Percentiles rank a stretch among this genome's conserved stretches.
Evolutionary conservation across 2,329 filamentous ascomycete genomes (phyloP).

Genomic region (Phoma sp.): DNA sequence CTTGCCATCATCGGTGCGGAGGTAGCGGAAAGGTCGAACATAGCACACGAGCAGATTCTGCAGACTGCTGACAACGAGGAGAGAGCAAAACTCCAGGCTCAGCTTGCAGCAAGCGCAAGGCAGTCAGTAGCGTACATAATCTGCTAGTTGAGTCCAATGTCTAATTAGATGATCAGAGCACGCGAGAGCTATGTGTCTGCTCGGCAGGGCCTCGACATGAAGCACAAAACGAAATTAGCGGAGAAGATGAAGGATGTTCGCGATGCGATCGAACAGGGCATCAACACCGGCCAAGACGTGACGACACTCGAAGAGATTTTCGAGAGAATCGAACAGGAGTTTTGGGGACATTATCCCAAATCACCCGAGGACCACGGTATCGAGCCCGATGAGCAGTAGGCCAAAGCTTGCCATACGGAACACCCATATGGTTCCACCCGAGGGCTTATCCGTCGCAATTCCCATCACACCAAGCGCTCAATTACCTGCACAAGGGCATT

Average conservation of each 20-base stretch:
- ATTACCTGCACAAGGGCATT: no score
- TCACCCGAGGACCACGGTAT: not conserved
- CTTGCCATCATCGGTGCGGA: not conserved
- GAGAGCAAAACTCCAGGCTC: conserved; percentile 2
- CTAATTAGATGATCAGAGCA: not conserved
- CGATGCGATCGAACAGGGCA: conserved; percentile 8
- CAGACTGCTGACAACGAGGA: not conserved
- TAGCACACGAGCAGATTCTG: conserved; percentile 1
- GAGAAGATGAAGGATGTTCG: conserved; percentile 8
- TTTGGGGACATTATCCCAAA: conserved; percentile 1
- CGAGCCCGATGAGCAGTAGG: conserved; percentile 2
- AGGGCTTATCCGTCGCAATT: no score
- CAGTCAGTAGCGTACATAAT: not conserved
- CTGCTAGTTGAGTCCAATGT: not conserved
- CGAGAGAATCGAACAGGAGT: conserved; percentile 7
- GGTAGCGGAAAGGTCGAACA: not conserved
- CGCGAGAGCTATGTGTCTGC: conserved; percentile 6
- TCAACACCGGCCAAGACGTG: conserved; percentile 2
- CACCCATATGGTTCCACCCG: no score
- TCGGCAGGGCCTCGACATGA: not conserved
- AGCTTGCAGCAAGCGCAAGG: conserved; percentile 8
- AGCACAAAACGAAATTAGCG: conserved; percentile 2
- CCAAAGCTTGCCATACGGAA: no score
- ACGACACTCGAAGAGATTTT: conserved; percentile 8
- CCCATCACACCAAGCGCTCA: no score